Evolutionary conservation across 176 grass and related monocot species (phyloP), one percentile per base, ranked within the genome.

Genomic region (Cenchrus americanus): DNA sequence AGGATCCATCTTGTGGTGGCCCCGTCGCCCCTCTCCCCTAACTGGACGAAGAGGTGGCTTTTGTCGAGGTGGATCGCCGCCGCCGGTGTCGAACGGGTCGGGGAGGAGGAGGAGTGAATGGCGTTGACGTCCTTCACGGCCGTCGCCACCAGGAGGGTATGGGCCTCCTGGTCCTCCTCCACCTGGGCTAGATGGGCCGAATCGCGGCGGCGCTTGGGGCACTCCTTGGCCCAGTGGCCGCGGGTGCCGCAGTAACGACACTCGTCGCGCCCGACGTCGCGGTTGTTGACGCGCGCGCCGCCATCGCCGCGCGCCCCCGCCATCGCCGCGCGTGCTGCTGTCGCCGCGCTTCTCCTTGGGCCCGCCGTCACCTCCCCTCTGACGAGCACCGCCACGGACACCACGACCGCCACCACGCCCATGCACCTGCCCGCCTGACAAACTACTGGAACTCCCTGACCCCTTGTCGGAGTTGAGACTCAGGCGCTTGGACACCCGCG

Each of bases 381-480:
- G n/a, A n/a, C 22, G 6, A 0, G 21, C 1, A 7, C 58, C n/a
- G 1, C 58, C 58, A 1, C 2, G n/a, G 0, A n/a, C 58, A 1
- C 0, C 15, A 7, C 17, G 53, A 2, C 17, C 53, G 4, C 58
- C n/a, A 4, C n/a, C n/a, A 5, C 17, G 14, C 0, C 32, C 34
- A 3, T 34, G 6, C 6, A 4, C 4, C 1, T 41, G 34, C 7
- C 8, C 18, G 0, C 15, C 3, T 6, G 2, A 9, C 8, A 34
- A 17, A 0, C 4, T 2, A 2, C 34, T 1, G 0, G 15, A 9
- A 0, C 30, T 3, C 0, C 63, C 63, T 7, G 14, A 21, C 7
- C 15, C 5, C 15, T 40, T 9, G 13, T 19, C 15, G 34, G 15
- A 17, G 26, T 14, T 9, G 15, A 67, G 6, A 2, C 8, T 6